phyloP scores from a whole-genome alignment of 805 yeast genomes.

The Pichia manshurica region DNA sequence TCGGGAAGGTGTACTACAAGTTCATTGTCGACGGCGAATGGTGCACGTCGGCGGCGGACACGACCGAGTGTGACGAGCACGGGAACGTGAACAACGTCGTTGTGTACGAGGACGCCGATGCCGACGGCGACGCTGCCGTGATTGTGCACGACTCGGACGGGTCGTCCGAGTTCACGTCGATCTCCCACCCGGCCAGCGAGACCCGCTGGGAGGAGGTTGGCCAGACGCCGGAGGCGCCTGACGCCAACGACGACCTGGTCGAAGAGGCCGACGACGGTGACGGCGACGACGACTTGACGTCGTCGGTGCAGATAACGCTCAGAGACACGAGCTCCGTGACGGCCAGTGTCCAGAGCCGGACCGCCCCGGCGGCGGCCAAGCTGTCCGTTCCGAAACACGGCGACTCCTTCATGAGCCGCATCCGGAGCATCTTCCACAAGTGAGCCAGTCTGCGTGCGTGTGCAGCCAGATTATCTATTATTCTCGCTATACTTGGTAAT shows the following conservation, averaged over 20 bases:
- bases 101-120: slow-evolving; percentile 21
- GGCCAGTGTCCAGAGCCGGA: slow-evolving; percentile 4
- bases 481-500: too few relatives aligned
- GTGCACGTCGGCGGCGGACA: slow-evolving; percentile 37
- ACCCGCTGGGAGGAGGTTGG: neutral
- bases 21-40: slow-evolving; percentile 58
- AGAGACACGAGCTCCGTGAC: slow-evolving; percentile 21
- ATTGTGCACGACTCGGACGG: slow-evolving; percentile 18
- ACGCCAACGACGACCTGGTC: slow-evolving; percentile 5
- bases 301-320: slow-evolving; percentile 27
- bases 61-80: slow-evolving; percentile 34
- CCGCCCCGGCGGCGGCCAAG: neutral
- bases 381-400: neutral
- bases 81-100: slow-evolving; percentile 50
- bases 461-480: too few relatives aligned
- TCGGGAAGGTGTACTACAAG: slow-evolving; percentile 38
- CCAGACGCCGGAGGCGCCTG: slow-evolving; percentile 8
- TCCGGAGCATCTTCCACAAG: slow-evolving; percentile 21
- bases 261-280: slow-evolving; percentile 6
- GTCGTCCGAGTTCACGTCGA: slow-evolving; percentile 30
- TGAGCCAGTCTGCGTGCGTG: neutral
- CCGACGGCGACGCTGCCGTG: slow-evolving; percentile 15
- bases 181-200: slow-evolving; percentile 25
- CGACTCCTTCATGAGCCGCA: slow-evolving; percentile 18
- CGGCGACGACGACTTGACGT: slow-evolving; percentile 15